Evolutionary conservation across 164 flowering plant species (phyloP).

Genomic region (Stephania yunnanensis): DNA sequence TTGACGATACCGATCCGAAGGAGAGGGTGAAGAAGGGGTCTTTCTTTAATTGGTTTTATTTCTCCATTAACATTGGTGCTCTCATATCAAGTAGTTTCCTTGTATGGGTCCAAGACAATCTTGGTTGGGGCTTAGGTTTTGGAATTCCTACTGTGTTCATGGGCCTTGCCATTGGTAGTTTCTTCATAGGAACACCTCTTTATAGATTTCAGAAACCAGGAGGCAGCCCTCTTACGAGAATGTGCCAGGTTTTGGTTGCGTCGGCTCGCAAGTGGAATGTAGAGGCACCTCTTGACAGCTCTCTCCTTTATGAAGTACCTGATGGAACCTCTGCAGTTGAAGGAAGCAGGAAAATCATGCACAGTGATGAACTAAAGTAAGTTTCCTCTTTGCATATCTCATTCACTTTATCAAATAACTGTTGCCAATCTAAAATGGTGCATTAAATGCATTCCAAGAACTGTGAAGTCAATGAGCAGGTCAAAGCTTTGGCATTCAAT

Average conservation of each 20-base stretch:
- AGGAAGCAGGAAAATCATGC: constrained; percentile 80
- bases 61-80: constrained; percentile 82
- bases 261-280: constrained; percentile 56
- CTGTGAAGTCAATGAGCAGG: not conserved
- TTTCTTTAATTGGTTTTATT: constrained; percentile 89
- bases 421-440: not conserved
- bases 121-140: constrained; percentile 89
- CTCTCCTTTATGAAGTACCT: constrained; percentile 56
- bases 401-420: not conserved
- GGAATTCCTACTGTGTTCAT: constrained; percentile 83
- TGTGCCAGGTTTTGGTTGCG: constrained; percentile 83
- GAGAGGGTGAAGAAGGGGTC: constrained; percentile 79
- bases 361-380: constrained; percentile 70
- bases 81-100: constrained; percentile 66
- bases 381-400: not conserved
- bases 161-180: constrained; percentile 69
- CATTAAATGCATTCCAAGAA: not conserved
- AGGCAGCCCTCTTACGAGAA: constrained; percentile 81
- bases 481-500: no score
- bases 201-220: constrained; percentile 90
- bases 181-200: constrained; percentile 66
- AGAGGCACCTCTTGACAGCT: constrained; percentile 53
- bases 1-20: constrained; percentile 70
- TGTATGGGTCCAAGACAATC: constrained; percentile 83
- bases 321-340: constrained; percentile 64